phyloP scores from a whole-genome alignment of 2,329 filamentous ascomycete genomes.

The Trichoderma sp. region DNA sequence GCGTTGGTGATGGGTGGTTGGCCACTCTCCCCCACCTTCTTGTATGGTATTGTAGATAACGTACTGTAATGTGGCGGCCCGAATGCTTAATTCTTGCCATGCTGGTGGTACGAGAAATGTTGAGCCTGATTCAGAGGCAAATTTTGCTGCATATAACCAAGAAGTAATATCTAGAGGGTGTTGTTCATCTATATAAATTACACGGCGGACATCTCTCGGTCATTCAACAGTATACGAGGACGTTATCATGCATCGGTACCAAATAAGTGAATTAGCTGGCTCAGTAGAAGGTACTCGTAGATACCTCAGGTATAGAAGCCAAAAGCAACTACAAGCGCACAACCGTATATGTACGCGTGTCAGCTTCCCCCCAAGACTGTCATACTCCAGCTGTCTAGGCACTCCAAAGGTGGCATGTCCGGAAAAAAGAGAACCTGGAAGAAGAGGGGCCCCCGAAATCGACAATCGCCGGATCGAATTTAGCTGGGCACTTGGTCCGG shows the following conservation, averaged over 20 bases:
- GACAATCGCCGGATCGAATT: neutral
- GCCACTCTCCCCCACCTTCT: neutral
- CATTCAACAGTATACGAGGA: neutral
- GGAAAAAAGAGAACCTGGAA: neutral
- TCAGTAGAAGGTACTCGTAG: neutral
- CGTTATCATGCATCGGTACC: no score
- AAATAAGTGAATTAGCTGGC: neutral
- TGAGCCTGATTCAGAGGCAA: neutral
- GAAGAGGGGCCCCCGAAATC: neutral
- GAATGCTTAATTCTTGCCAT: neutral
- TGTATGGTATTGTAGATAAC: neutral
- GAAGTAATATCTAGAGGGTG: neutral
- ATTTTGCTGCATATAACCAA: neutral
- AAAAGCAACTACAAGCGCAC: neutral
- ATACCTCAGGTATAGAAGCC: neutral
- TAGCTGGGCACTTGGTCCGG: neutral
- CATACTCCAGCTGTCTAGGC: neutral
- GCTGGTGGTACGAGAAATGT: neutral
- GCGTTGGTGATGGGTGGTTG: neutral
- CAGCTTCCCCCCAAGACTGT: neutral
- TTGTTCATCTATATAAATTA: neutral
- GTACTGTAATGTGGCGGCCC: neutral
- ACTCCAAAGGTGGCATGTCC: neutral
- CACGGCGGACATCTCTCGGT: neutral
- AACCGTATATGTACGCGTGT: neutral